Base-by-base conservation (phyloP, 768 basidiomycete species). In the Tricholoma furcatifolium region DNA sequence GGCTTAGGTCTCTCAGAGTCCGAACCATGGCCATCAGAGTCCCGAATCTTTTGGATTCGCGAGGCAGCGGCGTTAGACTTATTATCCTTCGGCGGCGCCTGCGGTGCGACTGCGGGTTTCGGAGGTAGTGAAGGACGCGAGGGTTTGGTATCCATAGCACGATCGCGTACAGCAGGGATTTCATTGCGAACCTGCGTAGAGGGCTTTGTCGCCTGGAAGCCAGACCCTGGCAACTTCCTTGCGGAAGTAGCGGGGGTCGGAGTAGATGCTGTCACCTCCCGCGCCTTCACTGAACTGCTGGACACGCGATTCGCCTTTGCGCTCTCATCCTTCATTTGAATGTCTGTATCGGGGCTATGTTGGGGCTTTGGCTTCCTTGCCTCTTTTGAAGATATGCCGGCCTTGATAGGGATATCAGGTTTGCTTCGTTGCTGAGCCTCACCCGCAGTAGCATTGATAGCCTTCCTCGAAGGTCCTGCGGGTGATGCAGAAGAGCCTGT, bases 321-420 rank as follows among this genome's bases (percentile, higher is more conserved):
- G 44, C 71, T 62, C 70, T 83, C 80, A 56, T 83, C 77, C 65
- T 77, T 81, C 65, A 77, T 74, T 57, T 61, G 65, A 27, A 79
- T 69, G 56, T 76, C 74, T 5, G 67, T 57, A 54, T 73, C 75
- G 21, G 65, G 62, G 52, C 77, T 71, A 43, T 69, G 49, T 64
- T 76, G 79, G 51, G 62, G 69, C 63, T 70, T 78, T 53, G 52
- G 60, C 66, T 72, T 79, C 71, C 77, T 84, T 35, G 66, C 59
- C 17, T 80, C 79, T 41, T 72, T 75, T 2, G 75, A 72, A 2
- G 76, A 66, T 42, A 80, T 65, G 3, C 74, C 77, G 1, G 78
- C 80, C 60, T 80, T 84, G 0, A 74, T 70, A 2, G 60, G 50
- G 21, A 69, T 72, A 14, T 59, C 43, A 34, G 51, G 54, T 32